Percentiles rank a stretch among this genome's conserved stretches.
These are phyloP conservation scores for Cladophialophora exuberans DNA, from an alignment of 2,329 filamentous ascomycete species.

Conservation along the genomic window DNA sequence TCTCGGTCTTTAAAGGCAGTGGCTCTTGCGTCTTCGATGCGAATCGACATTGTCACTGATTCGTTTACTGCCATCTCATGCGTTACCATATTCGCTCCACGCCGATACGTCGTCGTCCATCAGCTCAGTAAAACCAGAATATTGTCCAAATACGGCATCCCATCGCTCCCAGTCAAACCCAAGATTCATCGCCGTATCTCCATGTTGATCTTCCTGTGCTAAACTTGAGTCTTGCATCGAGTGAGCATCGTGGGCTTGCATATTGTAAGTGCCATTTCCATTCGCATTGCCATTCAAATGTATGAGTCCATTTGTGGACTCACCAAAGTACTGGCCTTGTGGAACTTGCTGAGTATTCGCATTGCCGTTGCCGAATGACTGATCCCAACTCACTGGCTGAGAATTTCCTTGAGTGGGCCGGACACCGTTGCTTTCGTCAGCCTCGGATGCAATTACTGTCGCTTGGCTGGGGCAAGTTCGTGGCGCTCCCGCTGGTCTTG, in stretches of 20 bases:
- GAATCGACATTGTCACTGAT: background rate
- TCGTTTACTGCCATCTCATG: slow-evolving; percentile 1
- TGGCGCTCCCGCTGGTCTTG: slow-evolving; percentile 1
- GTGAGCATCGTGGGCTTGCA: background rate
- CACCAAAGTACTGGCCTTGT: background rate
- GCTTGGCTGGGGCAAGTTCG: background rate
- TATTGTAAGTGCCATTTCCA: background rate
- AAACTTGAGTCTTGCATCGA: slow-evolving; percentile 1
- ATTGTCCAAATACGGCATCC: slow-evolving; percentile 53
- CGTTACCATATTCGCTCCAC: slow-evolving; percentile 19
- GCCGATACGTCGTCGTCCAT: slow-evolving; percentile 25
- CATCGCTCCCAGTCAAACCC: slow-evolving; percentile 55
- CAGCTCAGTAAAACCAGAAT: slow-evolving; percentile 35
- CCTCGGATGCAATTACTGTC: background rate
- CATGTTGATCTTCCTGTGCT: background rate
- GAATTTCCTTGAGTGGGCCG: background rate
- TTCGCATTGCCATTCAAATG: background rate
- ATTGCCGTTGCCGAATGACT: background rate
- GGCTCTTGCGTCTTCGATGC: background rate
- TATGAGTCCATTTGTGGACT: background rate
- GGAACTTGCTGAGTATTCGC: background rate
- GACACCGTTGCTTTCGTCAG: background rate
- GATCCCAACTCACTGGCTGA: background rate
- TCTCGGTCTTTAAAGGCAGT: no score
- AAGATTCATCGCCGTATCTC: slow-evolving; percentile 32